Evolutionary conservation across 2,329 filamentous ascomycete species (phyloP).

Genomic region (Thermomyces lanuginosus): DNA sequence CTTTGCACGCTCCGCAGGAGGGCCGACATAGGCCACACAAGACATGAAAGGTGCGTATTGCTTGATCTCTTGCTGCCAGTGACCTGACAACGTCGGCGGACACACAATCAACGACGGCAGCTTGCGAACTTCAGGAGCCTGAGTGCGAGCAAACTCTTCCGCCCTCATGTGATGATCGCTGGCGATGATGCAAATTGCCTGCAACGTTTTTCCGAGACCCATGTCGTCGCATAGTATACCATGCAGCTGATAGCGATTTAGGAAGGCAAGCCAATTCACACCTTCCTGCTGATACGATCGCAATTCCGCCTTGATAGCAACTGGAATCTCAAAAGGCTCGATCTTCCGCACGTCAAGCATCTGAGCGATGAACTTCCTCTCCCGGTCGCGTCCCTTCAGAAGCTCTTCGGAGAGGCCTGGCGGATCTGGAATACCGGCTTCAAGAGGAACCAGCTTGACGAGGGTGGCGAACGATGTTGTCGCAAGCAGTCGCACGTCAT

Average conservation of each 20-base stretch:
- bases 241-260: conserved; percentile 95
- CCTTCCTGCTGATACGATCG: conserved; percentile 97
- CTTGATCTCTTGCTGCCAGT: conserved; percentile 97
- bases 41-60: conserved; percentile 88
- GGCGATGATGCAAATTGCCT: conserved; percentile 93
- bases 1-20: conserved; percentile 60
- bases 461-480: conserved; percentile 95
- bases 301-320: conserved; percentile 90
- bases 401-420: conserved; percentile 80
- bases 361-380: conserved; percentile 91
- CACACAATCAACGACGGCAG: conserved; percentile 90
- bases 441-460: conserved; percentile 89
- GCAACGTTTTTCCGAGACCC: conserved; percentile 93
- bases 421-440: conserved; percentile 92
- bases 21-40: conserved; percentile 79
- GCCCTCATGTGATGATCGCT: conserved; percentile 91
- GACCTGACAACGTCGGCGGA: conserved; percentile 85
- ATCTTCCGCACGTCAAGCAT: conserved; percentile 95
- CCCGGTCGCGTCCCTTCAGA: conserved; percentile 76
- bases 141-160: conserved; percentile 73
- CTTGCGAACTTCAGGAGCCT: conserved; percentile 57
- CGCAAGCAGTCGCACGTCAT: conserved; percentile 81
- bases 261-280: conserved; percentile 95
- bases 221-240: conserved; percentile 98
- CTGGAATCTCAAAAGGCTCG: conserved; percentile 80